Evolutionary conservation across 2,329 filamentous ascomycete species (phyloP).

Genomic region (Colletotrichum zoysiae): DNA sequence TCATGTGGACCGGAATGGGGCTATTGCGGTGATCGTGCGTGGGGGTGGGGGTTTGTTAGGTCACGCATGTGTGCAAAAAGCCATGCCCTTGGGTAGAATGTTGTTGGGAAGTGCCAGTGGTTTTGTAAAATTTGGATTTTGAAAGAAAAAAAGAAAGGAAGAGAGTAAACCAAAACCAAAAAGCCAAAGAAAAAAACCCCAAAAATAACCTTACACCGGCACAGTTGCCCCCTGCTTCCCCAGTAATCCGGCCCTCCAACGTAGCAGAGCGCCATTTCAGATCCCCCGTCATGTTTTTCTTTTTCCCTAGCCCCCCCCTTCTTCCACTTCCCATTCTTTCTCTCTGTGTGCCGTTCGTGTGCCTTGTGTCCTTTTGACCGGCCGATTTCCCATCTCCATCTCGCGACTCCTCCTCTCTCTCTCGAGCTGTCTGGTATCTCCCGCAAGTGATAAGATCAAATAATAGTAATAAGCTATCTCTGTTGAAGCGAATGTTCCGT

Average conservation of each 20-base stretch:
- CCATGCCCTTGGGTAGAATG: background rate
- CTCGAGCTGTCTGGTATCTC: background rate
- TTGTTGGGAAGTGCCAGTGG: background rate
- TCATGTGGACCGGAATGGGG: background rate
- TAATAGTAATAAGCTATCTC: constrained; percentile 21
- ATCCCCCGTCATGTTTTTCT: background rate
- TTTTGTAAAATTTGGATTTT: background rate
- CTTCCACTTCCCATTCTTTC: background rate
- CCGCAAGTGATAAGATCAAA: background rate
- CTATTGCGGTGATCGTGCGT: background rate
- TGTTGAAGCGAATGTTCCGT: constrained; percentile 40
- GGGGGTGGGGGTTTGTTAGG: background rate
- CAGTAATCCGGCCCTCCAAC: constrained; percentile 17
- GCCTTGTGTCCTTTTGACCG: background rate
- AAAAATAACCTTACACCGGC: constrained; percentile 29
- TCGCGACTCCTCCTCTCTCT: background rate
- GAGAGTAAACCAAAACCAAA: too few species aligned
- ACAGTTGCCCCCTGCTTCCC: constrained; percentile 20
- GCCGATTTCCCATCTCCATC: background rate
- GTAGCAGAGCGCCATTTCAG: background rate
- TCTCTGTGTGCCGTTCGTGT: too few species aligned
- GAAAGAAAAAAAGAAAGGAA: too few species aligned
- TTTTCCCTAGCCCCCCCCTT: background rate
- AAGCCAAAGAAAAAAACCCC: background rate
- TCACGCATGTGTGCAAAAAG: background rate